A percentile compares a stretch with the other conserved stretches of the same genome.
phyloP scores from a whole-genome alignment of 768 basidiomycete genomes.

The Mycena venus region DNA sequence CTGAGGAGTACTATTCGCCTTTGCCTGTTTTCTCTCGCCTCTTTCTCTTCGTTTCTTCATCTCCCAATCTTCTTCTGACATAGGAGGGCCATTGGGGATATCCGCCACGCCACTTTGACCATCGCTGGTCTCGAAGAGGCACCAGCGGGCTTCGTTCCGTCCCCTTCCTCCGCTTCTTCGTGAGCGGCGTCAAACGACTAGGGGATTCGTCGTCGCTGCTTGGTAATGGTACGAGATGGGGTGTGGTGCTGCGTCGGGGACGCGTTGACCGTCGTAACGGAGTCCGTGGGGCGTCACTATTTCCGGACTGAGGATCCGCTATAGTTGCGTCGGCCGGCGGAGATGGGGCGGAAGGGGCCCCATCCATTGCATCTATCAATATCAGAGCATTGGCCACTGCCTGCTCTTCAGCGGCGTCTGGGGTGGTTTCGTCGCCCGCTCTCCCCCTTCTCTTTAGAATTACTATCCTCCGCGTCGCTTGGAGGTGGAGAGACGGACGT shows the following conservation, averaged over 20 bases:
- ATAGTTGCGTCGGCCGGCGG: background rate
- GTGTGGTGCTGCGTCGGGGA: conserved; percentile 51
- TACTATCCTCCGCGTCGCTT: conserved; percentile 2
- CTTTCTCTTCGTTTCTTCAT: conserved; percentile 18
- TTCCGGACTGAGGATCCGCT: background rate
- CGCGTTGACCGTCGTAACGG: conserved; percentile 56
- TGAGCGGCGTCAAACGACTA: conserved; percentile 3
- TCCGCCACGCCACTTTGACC: background rate
- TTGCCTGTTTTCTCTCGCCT: conserved; percentile 34
- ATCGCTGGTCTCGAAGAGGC: conserved; percentile 3
- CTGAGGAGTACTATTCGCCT: conserved; percentile 32
- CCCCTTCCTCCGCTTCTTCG: conserved; percentile 17
- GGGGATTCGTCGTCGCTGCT: conserved; percentile 27
- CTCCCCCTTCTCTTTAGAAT: conserved; percentile 11
- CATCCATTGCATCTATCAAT: background rate
- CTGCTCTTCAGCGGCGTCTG: conserved; percentile 32
- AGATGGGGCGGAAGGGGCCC: background rate
- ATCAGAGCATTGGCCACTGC: conserved; percentile 27
- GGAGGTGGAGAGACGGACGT: conserved; percentile 10
- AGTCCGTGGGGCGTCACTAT: conserved; percentile 34
- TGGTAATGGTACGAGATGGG: conserved; percentile 36
- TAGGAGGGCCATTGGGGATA: background rate
- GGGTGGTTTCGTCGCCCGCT: background rate
- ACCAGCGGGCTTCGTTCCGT: conserved; percentile 15
- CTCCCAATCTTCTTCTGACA: conserved; percentile 21